phyloP scores from a whole-genome alignment of 371 early-diverging fungal genomes.

The Mortierella sp. region DNA sequence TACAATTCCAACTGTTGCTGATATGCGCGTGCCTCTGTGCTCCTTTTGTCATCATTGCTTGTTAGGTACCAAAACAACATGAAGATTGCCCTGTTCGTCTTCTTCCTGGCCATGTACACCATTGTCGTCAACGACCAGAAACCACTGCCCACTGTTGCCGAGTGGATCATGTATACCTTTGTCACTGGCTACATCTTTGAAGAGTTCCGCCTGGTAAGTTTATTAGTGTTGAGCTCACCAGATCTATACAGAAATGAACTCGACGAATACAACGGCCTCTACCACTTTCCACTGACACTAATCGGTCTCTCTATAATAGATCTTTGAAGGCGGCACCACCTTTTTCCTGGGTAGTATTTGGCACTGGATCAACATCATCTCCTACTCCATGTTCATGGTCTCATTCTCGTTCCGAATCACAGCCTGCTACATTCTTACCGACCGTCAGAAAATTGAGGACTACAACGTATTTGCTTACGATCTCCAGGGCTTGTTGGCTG shows the following conservation, averaged over 20 bases:
- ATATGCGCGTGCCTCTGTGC: background rate
- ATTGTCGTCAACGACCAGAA: conserved; percentile 50
- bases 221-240: background rate
- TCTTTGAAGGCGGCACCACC: conserved; percentile 56
- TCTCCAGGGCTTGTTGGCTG: conserved; percentile 45
- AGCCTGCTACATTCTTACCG: conserved; percentile 22
- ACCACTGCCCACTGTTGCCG: conserved; percentile 26
- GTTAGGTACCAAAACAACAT: conserved; percentile 56
- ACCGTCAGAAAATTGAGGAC: background rate
- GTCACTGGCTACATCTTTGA: conserved; percentile 56
- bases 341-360: conserved; percentile 58
- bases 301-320: conserved; percentile 14
- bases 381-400: conserved; percentile 49
- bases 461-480: conserved; percentile 52
- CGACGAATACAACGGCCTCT: background rate
- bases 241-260: too few relatives aligned
- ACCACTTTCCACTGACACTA: background rate
- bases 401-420: conserved; percentile 49
- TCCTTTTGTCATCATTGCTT: background rate
- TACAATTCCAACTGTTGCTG: background rate
- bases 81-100: conserved; percentile 52
- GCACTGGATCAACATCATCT: conserved; percentile 57
- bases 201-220: conserved; percentile 57
- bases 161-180: conserved; percentile 52
- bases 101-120: conserved; percentile 54